These are phyloP conservation scores for Kwoniella heveanensis DNA, from an alignment of 768 basidiomycete genomes.

Conservation along the genomic window DNA sequence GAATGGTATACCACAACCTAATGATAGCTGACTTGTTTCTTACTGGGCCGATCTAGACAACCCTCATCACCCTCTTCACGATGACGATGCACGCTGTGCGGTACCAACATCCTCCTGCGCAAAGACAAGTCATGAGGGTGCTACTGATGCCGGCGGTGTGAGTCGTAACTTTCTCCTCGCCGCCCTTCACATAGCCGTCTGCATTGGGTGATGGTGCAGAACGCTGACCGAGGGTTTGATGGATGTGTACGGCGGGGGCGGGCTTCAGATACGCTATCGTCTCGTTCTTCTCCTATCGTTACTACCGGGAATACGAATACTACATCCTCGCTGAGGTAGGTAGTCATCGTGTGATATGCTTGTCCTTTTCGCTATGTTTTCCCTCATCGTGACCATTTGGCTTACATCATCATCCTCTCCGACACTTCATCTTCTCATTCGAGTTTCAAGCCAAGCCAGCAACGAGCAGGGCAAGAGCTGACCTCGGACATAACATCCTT, in stretches of 20 bases:
- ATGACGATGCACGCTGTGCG: slow-evolving; percentile 43
- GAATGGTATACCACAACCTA: no score
- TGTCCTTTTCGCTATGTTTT: neutral
- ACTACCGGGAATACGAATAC: slow-evolving; percentile 43
- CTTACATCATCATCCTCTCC: neutral
- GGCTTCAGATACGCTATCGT: slow-evolving; percentile 34
- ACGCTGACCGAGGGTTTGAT: no score
- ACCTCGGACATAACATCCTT: neutral
- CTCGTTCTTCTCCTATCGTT: slow-evolving; percentile 46
- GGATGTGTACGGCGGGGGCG: neutral
- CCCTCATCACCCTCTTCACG: slow-evolving; percentile 43
- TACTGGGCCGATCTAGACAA: no score
- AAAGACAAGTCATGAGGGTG: slow-evolving; percentile 44
- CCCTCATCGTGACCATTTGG: neutral
- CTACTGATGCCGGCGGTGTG: slow-evolving; percentile 35
- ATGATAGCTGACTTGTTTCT: no score
- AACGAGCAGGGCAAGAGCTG: neutral
- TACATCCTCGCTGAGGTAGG: slow-evolving; percentile 41
- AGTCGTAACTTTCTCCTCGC: neutral
- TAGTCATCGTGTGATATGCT: neutral
- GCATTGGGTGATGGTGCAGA: no score
- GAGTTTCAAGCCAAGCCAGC: no score
- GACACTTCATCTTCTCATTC: neutral
- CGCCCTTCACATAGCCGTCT: no score
- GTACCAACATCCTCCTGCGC: slow-evolving; percentile 43